Evolutionary conservation across 140 eudicot species (phyloP).

Genomic region (Stevia rebaudiana): DNA sequence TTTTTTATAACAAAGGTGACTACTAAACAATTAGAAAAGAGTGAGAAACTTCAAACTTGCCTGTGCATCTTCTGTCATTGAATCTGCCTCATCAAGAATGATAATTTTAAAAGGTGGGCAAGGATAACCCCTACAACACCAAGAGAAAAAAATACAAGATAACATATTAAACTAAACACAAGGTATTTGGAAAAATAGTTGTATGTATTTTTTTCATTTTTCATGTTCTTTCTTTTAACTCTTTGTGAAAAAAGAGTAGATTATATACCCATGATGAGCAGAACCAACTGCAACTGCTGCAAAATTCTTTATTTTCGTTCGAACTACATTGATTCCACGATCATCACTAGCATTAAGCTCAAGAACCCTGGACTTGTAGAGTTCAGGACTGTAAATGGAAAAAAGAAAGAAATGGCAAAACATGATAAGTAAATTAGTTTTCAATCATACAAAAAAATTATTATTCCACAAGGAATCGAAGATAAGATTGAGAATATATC

Average conservation of each 20-base stretch:
- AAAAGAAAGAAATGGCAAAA: not conserved
- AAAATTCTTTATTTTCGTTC: conserved; percentile 92
- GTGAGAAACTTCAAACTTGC: conserved; percentile 33
- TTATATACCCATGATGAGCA: conserved; percentile 62
- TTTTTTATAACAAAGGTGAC: not conserved
- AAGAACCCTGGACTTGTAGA: conserved; percentile 90
- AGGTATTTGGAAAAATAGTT: not conserved
- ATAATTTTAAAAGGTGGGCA: conserved; percentile 95
- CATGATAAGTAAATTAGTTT: conserved; percentile 17
- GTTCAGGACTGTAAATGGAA: conserved; percentile 68
- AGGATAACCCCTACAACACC: conserved; percentile 69
- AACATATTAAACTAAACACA: not conserved
- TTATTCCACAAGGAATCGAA: not conserved
- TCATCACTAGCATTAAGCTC: conserved; percentile 99
- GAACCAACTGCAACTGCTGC: conserved; percentile 97
- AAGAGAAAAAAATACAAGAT: conserved; percentile 4
- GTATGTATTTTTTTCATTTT: not conserved
- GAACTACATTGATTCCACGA: conserved; percentile 97
- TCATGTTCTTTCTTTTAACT: not conserved
- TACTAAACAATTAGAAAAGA: not conserved
- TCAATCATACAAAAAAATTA: not conserved
- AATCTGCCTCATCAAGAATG: conserved; percentile 97
- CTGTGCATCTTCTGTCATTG: conserved; percentile 99
- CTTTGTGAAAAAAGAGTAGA: not conserved
- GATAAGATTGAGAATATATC: not conserved